Evolutionary conservation across 2,329 filamentous ascomycete genomes (phyloP).

Genomic region (Ophiostoma perfectum): DNA sequence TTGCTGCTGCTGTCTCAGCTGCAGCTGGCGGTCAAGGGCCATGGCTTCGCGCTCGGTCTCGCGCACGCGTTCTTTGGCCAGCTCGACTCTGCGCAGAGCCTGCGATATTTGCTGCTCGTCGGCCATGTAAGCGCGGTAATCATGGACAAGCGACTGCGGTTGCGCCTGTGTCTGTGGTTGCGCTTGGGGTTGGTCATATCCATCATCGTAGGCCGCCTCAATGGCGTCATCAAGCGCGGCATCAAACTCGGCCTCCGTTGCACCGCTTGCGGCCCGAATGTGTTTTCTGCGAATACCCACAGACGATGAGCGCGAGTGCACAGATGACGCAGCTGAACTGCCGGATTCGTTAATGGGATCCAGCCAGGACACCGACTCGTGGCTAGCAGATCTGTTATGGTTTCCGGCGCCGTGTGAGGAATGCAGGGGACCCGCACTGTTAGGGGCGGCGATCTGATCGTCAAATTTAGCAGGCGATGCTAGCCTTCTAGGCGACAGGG

Average conservation of each 20-base stretch:
- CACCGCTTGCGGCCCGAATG: conserved; percentile 61
- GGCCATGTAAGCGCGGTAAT: conserved; percentile 35
- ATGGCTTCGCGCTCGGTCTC: conserved; percentile 68
- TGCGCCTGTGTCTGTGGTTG: neutral
- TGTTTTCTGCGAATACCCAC: conserved; percentile 63
- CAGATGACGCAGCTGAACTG: conserved; percentile 70
- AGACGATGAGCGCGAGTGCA: conserved; percentile 74
- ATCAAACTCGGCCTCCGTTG: conserved; percentile 85
- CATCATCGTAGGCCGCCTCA: conserved; percentile 91
- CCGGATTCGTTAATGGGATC: conserved; percentile 90
- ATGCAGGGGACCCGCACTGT: neutral
- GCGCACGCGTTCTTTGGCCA: conserved; percentile 69
- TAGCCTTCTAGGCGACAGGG: conserved; percentile 58
- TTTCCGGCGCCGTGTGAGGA: neutral
- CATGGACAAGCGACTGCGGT: neutral
- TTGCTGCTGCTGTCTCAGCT: conserved; percentile 40
- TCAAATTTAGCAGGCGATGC: conserved; percentile 13
- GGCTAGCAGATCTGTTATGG: conserved; percentile 58
- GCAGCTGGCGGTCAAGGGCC: conserved; percentile 54
- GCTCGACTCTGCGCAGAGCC: conserved; percentile 61
- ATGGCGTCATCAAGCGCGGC: conserved; percentile 91
- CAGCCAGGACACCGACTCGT: conserved; percentile 85
- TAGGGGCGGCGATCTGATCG: conserved; percentile 7
- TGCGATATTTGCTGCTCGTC: conserved; percentile 46
- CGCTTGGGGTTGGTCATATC: conserved; percentile 53